These are phyloP conservation scores for Hypoxylon sp. DNA, from an alignment of 2,329 filamentous ascomycete genomes.

Conservation along the genomic window DNA sequence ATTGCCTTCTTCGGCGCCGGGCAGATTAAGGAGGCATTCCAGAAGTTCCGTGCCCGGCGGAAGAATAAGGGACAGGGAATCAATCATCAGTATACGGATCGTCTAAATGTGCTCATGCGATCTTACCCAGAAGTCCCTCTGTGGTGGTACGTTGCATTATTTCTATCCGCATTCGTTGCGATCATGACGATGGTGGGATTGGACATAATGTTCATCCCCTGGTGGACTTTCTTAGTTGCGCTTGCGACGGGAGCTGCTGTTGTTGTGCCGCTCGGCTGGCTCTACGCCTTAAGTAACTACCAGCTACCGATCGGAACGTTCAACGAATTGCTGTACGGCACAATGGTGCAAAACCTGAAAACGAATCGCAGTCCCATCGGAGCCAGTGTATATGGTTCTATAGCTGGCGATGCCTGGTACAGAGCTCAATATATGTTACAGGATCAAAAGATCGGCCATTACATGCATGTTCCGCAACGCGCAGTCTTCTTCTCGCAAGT, in stretches of 20 bases:
- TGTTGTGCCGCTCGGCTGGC: slow-evolving; percentile 70
- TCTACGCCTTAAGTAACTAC: slow-evolving; percentile 72
- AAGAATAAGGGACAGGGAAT: slow-evolving; percentile 56
- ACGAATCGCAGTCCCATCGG: slow-evolving; percentile 70
- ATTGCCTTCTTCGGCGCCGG: slow-evolving; percentile 69
- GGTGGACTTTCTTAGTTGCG: slow-evolving; percentile 72
- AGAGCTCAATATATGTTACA: slow-evolving; percentile 71
- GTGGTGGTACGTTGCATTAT: slow-evolving; percentile 70
- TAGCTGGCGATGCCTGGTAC: slow-evolving; percentile 75
- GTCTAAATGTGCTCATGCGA: slow-evolving; percentile 71
- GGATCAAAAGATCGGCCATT: slow-evolving; percentile 75
- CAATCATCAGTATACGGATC: slow-evolving; percentile 70
- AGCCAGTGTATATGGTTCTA: slow-evolving; percentile 70
- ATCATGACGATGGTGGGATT: slow-evolving; percentile 66
- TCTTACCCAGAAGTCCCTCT: slow-evolving; percentile 70
- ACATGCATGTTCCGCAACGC: slow-evolving; percentile 73
- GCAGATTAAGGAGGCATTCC: slow-evolving; percentile 62
- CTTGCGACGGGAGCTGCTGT: slow-evolving; percentile 68
- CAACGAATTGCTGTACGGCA: slow-evolving; percentile 72
- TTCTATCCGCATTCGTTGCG: slow-evolving; percentile 62
- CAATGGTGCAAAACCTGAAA: slow-evolving; percentile 68
- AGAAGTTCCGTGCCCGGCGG: slow-evolving; percentile 60
- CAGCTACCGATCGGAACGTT: slow-evolving; percentile 69
- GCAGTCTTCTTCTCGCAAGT: slow-evolving; percentile 73
- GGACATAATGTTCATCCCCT: slow-evolving; percentile 69